These are phyloP conservation scores for Neurospora tetraspora DNA, from an alignment of 495 filamentous ascomycete genomes.

Conservation along the genomic window DNA sequence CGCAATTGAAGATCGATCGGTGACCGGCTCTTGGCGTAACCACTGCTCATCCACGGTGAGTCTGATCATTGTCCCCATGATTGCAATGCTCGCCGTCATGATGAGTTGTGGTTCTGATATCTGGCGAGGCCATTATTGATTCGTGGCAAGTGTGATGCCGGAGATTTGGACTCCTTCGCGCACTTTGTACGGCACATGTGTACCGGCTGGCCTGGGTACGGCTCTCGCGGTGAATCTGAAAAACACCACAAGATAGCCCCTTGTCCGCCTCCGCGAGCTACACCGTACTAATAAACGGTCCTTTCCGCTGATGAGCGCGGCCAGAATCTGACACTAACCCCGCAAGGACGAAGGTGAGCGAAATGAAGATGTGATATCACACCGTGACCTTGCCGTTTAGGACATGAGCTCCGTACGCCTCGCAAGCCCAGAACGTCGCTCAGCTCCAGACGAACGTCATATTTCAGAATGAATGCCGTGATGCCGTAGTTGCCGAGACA, in stretches of 20 bases:
- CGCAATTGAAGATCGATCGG: neutral
- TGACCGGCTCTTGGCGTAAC: neutral
- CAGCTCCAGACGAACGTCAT: neutral
- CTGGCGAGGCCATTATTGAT: neutral
- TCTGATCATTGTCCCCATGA: neutral
- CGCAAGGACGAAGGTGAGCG: neutral
- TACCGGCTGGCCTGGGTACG: neutral
- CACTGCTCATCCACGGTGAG: neutral
- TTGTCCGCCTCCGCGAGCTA: neutral
- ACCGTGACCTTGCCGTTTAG: neutral
- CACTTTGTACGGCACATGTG: neutral
- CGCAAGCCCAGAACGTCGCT: neutral
- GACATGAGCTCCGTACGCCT: neutral
- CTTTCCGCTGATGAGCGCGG: neutral
- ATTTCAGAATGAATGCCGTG: neutral
- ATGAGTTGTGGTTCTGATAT: neutral
- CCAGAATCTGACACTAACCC: neutral
- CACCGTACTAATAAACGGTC: neutral
- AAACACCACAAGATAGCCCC: neutral
- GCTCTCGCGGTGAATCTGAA: neutral
- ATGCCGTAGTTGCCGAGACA: neutral
- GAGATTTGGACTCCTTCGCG: neutral
- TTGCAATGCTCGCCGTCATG: neutral
- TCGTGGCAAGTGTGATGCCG: neutral
- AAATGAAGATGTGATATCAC: neutral